Evolutionary conservation across 2,329 filamentous ascomycete genomes (phyloP).

Genomic region (Colletotrichum cordylinicola): DNA sequence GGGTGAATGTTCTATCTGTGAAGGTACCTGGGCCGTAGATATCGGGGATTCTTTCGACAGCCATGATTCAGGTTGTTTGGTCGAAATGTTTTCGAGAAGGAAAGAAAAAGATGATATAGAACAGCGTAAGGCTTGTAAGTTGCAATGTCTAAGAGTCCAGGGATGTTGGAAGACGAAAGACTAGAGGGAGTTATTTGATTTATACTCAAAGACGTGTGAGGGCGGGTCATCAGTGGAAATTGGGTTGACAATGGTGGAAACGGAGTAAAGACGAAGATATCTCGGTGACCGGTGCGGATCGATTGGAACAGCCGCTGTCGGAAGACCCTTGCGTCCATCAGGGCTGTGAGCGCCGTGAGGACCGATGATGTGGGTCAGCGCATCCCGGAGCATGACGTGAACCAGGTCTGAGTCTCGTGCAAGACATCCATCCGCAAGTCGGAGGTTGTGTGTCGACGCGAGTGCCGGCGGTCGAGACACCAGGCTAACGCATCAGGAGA

Average conservation of each 20-base stretch:
- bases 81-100: not conserved
- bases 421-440: not conserved
- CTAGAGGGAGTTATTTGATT: not conserved
- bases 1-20: slow-evolving; percentile 30
- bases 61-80: not conserved
- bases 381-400: not conserved
- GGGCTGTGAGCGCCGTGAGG: not conserved
- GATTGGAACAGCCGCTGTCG: not conserved
- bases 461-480: not conserved
- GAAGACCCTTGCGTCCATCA: not conserved
- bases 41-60: slow-evolving; percentile 18
- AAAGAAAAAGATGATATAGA: not conserved
- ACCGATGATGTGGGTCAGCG: not conserved
- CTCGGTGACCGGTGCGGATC: not conserved
- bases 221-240: not conserved
- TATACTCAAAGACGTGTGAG: not conserved
- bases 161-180: not conserved
- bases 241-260: not conserved
- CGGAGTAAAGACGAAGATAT: not conserved
- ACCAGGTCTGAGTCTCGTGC: not conserved
- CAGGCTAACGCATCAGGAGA: not conserved
- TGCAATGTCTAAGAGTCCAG: not conserved
- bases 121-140: not conserved
- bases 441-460: not conserved
- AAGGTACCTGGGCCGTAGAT: slow-evolving; percentile 37